Evolutionary conservation across 1,139 yeast genomes (phyloP).

Genomic region (Saccharomyces hybrid): DNA sequence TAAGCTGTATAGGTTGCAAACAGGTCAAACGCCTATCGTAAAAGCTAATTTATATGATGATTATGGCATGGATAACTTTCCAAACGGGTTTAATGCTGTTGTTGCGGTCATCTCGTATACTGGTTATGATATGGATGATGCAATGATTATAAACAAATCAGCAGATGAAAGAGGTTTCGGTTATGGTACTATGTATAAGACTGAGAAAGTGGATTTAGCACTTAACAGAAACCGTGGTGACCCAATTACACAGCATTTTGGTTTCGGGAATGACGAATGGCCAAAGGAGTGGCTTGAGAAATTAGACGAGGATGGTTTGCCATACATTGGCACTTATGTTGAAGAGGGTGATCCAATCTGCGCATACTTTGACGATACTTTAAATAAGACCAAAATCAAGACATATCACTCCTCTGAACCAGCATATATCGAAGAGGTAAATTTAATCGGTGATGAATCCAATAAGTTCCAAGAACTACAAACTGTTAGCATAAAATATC

Average conservation of each 20-base stretch:
- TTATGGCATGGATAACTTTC: constrained; percentile 97
- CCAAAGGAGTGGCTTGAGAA: constrained; percentile 85
- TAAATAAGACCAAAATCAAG: constrained; percentile 86
- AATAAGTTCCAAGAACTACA: constrained; percentile 73
- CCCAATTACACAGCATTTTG: constrained; percentile 90
- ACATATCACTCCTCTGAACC: constrained; percentile 93
- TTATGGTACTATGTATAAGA: constrained; percentile 93
- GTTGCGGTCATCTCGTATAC: constrained; percentile 98
- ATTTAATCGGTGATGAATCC: constrained; percentile 76
- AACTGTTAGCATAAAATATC: constrained; percentile 75
- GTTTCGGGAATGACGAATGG: constrained; percentile 90
- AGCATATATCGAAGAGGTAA: constrained; percentile 92
- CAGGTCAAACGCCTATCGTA: constrained; percentile 97
- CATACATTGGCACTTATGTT: constrained; percentile 77
- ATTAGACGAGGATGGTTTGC: constrained; percentile 89
- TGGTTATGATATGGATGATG: constrained; percentile 99
- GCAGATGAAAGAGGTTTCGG: constrained; percentile 98
- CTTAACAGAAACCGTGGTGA: constrained; percentile 83
- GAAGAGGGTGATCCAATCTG: constrained; percentile 95
- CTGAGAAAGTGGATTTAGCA: constrained; percentile 79
- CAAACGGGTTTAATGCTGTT: constrained; percentile 97
- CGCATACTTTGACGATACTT: constrained; percentile 86
- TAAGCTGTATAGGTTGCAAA: constrained; percentile 83
- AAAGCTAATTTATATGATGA: constrained; percentile 90
- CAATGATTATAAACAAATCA: constrained; percentile 94